Base-by-base conservation (phyloP, 306 rosid species). In the Ceratonia siliqua region DNA sequence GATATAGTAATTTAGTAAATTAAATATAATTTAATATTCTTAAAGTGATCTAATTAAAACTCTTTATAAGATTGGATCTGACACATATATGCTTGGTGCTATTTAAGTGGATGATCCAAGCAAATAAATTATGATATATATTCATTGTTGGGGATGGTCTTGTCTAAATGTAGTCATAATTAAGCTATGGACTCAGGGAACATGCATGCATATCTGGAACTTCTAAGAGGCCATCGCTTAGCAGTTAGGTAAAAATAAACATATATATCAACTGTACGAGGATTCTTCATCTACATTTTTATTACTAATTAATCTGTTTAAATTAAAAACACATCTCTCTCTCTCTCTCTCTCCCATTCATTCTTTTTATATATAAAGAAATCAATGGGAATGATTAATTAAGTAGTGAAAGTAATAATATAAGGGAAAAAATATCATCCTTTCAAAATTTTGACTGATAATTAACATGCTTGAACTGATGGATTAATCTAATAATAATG, bases 41-140 rank as follows among this genome's bases (percentile, higher is more conserved):
- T 72, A 58, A 77, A 77, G 76, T 72, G 68, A 72, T 65, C 64
- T 52, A n/a, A n/a, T n/a, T n/a, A 38, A 41, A 48, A 79, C 41
- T n/a, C 67, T 56, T 72, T 65, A 72, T 67, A 32, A 20, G 62
- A 75, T 82, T 78, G 80, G 82, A 78, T 78, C 73, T 78, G 82
- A 82, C 79, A 70, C 30, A 49, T 76, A 36, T 46, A n/a, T n/a
- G n/a, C 56, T 66, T 58, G 57, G 68, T 75, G 78, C 49, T 39
- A 45, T 48, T 70, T 74, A 20, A 75, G 72, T 78, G 81, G 70
- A 5, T 39, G 46, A 83, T 62, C 68, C 76, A 62, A 74, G 76
- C 27, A 79, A 36, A 66, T 81, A 67, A 77, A 73, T 27, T 46
- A 83, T 73, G 25, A 74, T 46, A 49, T 64, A 66, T 70, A 72